Evolutionary conservation across 352 stramenopile genomes (phyloP), one percentile per base, ranked within the genome.

Genomic region (Phytophthora pini): DNA sequence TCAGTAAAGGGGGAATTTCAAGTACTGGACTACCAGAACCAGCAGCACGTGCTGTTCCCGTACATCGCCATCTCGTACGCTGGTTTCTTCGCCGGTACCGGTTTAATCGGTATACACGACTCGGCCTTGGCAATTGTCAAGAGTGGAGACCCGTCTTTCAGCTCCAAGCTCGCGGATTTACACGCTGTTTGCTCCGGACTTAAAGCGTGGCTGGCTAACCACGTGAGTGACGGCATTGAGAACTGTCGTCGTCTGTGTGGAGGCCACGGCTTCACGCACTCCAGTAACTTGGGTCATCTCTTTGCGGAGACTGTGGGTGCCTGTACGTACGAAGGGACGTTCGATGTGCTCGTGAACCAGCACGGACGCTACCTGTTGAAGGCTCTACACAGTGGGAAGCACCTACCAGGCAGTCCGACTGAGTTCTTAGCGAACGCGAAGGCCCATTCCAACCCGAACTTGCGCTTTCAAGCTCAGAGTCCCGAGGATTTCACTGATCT

Each of bases 321-420:
- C 6, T 71, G 46, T 47, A 91, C 82, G 22, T 88, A 77, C 56
- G 82, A 91, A 64, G 82, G 82, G 26, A 91, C 80, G 38, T 85
- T 88, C 53, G 80, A 89, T 56, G 80, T 91, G 48, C 70, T 91
- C 20, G 76, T 87, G 43, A 73, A 87, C 61, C 82, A 91, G 49
- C 80, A 89, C 46, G 71, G 69, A 9, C 75, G 76, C 17, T 89
- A 78, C 57, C 55, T 91, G 36, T 32, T 87, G 39, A 90, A 90
- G 72, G 51, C 55, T 13, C 11, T 74, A 12, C 56, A 79, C 74
- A 44, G 36, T 22, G 56, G 48, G 26, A 65, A 41, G 7, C 36
- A 56, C 46, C 27, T 50, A 10, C 45, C 45, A 20, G 61, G 40
- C 7, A 64, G 45, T 47, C 57, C 68, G 1, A 73, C 70, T 20